Evolutionary conservation across 2,329 filamentous ascomycete genomes (phyloP).

Genomic region (Neurospora sp.): DNA sequence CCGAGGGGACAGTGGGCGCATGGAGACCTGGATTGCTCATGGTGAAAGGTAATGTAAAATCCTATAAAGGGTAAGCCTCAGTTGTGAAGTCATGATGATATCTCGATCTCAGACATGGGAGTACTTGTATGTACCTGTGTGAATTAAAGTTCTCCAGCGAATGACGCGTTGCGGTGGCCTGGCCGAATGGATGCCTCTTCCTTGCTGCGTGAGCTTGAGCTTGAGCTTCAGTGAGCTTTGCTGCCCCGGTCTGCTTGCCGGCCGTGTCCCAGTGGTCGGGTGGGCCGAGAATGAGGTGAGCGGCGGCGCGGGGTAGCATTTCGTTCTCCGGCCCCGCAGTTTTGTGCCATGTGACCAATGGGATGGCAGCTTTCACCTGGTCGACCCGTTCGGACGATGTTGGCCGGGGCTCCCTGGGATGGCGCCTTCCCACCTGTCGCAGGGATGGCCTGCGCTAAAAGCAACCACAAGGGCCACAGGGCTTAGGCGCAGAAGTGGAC

Average conservation of each 20-base stretch:
- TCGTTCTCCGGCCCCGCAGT: neutral
- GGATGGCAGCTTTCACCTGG: neutral
- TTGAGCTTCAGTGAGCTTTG: neutral
- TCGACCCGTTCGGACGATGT: neutral
- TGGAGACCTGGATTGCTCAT: conserved; percentile 43
- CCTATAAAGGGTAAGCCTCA: conserved; percentile 11
- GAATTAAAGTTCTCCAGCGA: conserved; percentile 1
- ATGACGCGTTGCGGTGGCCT: neutral
- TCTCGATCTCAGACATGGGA: conserved; percentile 1
- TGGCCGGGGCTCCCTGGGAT: neutral
- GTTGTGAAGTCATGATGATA: conserved; percentile 23
- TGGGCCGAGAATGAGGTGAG: neutral
- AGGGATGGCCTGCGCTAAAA: neutral
- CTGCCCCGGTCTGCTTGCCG: neutral
- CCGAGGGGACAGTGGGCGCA: conserved; percentile 57
- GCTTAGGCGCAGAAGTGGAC: neutral
- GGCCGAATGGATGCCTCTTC: neutral
- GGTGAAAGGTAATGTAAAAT: conserved; percentile 27
- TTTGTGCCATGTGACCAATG: neutral
- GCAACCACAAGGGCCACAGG: neutral
- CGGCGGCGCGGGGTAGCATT: neutral
- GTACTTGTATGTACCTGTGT: neutral
- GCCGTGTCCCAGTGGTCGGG: neutral
- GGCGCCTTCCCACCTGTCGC: neutral
- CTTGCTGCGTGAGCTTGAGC: neutral